Evolutionary conservation across 305 asterid genomes (phyloP).

Genomic region (Euphrasia arctica): DNA sequence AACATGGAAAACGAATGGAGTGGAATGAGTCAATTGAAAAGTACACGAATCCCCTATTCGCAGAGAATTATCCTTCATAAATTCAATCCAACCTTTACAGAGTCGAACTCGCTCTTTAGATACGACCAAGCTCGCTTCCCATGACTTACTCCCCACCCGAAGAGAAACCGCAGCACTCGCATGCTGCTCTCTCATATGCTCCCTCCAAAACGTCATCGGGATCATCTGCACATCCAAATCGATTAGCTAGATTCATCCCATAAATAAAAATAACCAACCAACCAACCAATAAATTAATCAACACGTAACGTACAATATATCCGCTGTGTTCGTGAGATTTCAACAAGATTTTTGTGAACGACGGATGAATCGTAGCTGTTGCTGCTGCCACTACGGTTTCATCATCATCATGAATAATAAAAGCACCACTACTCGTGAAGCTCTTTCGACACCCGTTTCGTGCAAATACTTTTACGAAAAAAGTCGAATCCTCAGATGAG

Average conservation of each 20-base stretch:
- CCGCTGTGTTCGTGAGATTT: background rate
- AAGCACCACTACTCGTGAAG: background rate
- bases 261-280: too few species aligned
- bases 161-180: background rate
- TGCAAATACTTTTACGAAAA: constrained; percentile 29
- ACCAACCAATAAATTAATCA: too few species aligned
- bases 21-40: constrained; percentile 25
- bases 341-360: background rate
- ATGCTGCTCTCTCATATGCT: background rate
- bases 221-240: constrained; percentile 21
- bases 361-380: constrained; percentile 7
- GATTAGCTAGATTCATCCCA: background rate
- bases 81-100: background rate
- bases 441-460: constrained; percentile 33
- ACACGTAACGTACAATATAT: constrained; percentile 15
- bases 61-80: constrained; percentile 26
- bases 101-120: background rate
- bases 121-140: constrained; percentile 19
- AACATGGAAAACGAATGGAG: constrained; percentile 24
- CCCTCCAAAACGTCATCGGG: constrained; percentile 18
- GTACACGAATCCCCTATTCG: constrained; percentile 23
- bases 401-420: background rate
- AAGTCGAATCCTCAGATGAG: constrained; percentile 26
- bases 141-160: constrained; percentile 15
- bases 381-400: background rate